These are phyloP conservation scores for Triticum turgidum DNA, from an alignment of 176 grass and related monocot genomes.

Conservation along the genomic window DNA sequence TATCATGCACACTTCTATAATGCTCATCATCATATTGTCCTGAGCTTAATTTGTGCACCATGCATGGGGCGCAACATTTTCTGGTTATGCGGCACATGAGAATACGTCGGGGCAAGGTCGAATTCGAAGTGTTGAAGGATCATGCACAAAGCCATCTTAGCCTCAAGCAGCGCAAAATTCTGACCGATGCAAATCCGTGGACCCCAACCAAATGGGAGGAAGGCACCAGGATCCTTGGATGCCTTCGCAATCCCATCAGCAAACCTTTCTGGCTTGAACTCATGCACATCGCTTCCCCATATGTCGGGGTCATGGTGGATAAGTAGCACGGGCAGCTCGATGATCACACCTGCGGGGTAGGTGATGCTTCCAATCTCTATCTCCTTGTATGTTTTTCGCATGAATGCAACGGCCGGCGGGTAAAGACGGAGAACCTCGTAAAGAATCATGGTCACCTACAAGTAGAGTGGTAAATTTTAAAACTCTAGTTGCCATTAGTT, in stretches of 20 bases:
- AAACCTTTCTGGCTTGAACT: not conserved
- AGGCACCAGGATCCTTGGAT: not conserved
- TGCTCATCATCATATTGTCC: not conserved
- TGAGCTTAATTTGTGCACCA: not conserved
- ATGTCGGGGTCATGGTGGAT: constrained; percentile 44
- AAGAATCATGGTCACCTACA: not conserved
- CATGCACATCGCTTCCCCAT: not conserved
- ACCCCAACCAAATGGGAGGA: not conserved
- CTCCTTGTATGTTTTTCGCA: not conserved
- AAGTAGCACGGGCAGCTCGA: not conserved
- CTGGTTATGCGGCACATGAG: not conserved
- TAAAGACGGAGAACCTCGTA: not conserved
- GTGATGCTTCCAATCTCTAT: not conserved
- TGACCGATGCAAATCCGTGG: not conserved
- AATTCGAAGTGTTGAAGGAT: not conserved
- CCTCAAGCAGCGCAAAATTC: not conserved
- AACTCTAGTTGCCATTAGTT: too few species aligned
- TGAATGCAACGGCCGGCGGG: not conserved
- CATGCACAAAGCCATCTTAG: not conserved
- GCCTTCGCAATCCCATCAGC: not conserved
- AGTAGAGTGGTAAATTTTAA: not conserved
- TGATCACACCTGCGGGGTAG: not conserved
- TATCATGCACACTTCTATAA: not conserved
- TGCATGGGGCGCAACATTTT: not conserved
- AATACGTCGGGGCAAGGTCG: not conserved